These are phyloP conservation scores for Blastobotrys apis DNA, from an alignment of 1,139 yeast species.

Conservation along the genomic window DNA sequence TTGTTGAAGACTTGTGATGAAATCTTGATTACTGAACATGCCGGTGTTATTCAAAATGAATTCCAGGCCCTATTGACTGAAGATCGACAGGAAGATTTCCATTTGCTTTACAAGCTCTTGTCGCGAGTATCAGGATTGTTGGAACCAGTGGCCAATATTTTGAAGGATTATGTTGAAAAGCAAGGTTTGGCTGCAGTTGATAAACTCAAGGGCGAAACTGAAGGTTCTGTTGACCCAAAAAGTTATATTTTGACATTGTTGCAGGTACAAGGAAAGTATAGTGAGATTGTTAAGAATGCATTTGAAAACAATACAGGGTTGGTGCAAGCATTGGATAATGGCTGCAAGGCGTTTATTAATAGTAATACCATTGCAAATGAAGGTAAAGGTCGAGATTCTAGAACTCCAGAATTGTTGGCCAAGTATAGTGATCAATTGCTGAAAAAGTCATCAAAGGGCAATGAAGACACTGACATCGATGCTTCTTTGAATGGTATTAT, in stretches of 20 bases:
- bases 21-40: constrained; percentile 75
- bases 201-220: constrained; percentile 52
- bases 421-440: constrained; percentile 81
- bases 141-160: constrained; percentile 68
- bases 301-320: constrained; percentile 75
- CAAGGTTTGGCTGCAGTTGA: constrained; percentile 70
- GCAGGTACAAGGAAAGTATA: constrained; percentile 62
- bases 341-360: constrained; percentile 83
- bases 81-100: constrained; percentile 71
- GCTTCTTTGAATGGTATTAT: constrained; percentile 67
- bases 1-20: constrained; percentile 71
- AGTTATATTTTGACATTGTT: constrained; percentile 75
- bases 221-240: constrained; percentile 56
- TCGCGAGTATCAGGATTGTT: constrained; percentile 65
- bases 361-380: constrained; percentile 65
- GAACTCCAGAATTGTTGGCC: constrained; percentile 88
- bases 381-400: constrained; percentile 45
- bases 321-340: constrained; percentile 83
- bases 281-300: constrained; percentile 61
- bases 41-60: constrained; percentile 71
- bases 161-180: constrained; percentile 68
- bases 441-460: constrained; percentile 67
- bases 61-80: constrained; percentile 69
- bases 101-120: constrained; percentile 71
- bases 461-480: constrained; percentile 68